Base-by-base conservation (phyloP, 139 green algal genomes). In the Chlamydomonas sp. region DNA sequence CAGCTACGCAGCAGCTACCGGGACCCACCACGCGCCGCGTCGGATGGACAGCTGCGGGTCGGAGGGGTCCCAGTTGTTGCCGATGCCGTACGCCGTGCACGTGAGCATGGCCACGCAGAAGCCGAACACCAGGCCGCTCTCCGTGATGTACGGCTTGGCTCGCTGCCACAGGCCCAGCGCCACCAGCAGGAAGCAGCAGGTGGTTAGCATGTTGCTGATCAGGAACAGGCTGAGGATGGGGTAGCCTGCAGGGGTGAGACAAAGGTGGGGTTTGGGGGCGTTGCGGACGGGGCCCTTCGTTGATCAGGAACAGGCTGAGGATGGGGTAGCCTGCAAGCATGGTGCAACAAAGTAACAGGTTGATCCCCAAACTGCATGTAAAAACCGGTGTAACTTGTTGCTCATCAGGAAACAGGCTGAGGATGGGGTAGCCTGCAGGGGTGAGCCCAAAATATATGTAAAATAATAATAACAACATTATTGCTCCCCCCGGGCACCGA, bases 161-260 rank as follows among this genome's bases (percentile, higher is more conserved):
- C 77, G 31, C 12, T 78, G 60, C 57, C 88, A 72, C 20, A 93
- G 77, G 18, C 92, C 77, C 18, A 92, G 61, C 60, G 78, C 31
- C 14, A 98, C 77, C 9, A 95, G 93, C n/a, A 97, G 72, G 66
- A 93, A 91, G 20, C 88, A 92, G 59, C 92, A 96, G 84, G 90
- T 92, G 88, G 91, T 96, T 2, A 98, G 73, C 87, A 97, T 92
- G 94, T 98, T 98, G 79, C 91, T 90, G 1, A 98, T 87, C 0
- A 98, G 91, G 90, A 97, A 98, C 16, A 98, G 94, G 60, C 92
- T 79, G 3, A 97, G 91, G 6, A 98, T 91, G 20, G 88, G 91
- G 82, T 74, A 86, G 82, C 82, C 82, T 86, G 82, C 2, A 5
- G 77, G 59, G 15, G 58, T 2, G 31, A 17, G 73, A 60, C 8